These are phyloP conservation scores for Thymus quinquecostatus DNA, from an alignment of 257 asterid genomes.

Conservation along the genomic window DNA sequence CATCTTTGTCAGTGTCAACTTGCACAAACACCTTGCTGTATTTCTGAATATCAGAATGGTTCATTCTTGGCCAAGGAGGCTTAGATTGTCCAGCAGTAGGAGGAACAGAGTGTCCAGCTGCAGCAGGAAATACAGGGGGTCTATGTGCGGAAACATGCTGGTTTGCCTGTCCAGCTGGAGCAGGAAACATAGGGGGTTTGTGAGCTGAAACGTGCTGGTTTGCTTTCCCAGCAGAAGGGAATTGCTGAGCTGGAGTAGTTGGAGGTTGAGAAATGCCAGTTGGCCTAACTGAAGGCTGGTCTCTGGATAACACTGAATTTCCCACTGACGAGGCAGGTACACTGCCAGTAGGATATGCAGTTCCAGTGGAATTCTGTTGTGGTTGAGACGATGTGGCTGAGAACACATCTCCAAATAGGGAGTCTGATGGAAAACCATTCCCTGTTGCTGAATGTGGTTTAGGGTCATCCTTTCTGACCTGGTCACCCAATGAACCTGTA, in stretches of 20 bases:
- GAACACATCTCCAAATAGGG: slow-evolving; percentile 67
- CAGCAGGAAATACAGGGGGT: slow-evolving; percentile 53
- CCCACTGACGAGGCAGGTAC: slow-evolving; percentile 47
- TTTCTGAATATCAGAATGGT: slow-evolving; percentile 79
- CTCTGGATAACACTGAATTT: slow-evolving; percentile 44
- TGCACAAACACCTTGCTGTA: slow-evolving; percentile 85
- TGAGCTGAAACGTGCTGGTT: slow-evolving; percentile 56
- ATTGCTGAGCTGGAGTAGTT: slow-evolving; percentile 52
- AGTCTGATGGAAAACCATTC: slow-evolving; percentile 63
- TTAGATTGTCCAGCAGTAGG: slow-evolving; percentile 54
- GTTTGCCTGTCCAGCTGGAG: slow-evolving; percentile 53
- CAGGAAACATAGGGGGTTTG: slow-evolving; percentile 53
- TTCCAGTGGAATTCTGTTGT: slow-evolving; percentile 42
- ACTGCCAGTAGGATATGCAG: slow-evolving; percentile 45
- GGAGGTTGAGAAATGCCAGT: slow-evolving; percentile 49
- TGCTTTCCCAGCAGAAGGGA: slow-evolving; percentile 49
- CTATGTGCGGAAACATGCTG: slow-evolving; percentile 44
- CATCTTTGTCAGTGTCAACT: slow-evolving; percentile 94
- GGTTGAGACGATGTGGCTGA: slow-evolving; percentile 54
- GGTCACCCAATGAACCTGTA: slow-evolving; percentile 40
- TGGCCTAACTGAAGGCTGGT: slow-evolving; percentile 51
- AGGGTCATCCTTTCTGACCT: slow-evolving; percentile 48
- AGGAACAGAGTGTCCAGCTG: slow-evolving; percentile 42
- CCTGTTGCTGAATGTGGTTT: slow-evolving; percentile 54
- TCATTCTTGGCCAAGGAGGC: slow-evolving; percentile 90